Evolutionary conservation across 805 yeast species (phyloP).

Genomic region (Candida taoyuanica): DNA sequence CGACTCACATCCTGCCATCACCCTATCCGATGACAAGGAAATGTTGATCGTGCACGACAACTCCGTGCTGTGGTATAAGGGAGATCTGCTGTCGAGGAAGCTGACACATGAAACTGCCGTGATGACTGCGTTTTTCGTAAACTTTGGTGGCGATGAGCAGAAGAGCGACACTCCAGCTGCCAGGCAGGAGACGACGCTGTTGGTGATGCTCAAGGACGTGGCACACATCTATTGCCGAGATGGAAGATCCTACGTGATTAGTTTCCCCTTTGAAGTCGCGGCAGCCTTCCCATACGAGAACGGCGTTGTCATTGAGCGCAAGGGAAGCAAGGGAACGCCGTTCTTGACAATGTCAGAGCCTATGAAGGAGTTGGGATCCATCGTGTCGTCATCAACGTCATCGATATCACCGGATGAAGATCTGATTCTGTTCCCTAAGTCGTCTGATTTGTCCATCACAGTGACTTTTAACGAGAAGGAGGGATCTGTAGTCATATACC

Average conservation of each 20-base stretch:
- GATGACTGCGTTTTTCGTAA: constrained; percentile 56
- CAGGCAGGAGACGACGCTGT: constrained; percentile 37
- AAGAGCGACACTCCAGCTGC: constrained; percentile 7
- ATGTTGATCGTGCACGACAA: constrained; percentile 14
- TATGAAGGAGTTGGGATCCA: constrained; percentile 63
- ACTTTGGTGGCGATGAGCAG: constrained; percentile 34
- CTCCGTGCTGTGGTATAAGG: constrained; percentile 39
- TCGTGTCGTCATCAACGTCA: constrained; percentile 67
- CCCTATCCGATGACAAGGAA: constrained; percentile 12
- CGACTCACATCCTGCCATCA: constrained; percentile 4
- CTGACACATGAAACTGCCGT: constrained; percentile 47
- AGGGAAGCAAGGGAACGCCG: constrained; percentile 7
- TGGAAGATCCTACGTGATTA: constrained; percentile 56
- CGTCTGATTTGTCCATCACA: constrained; percentile 40
- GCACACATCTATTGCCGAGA: constrained; percentile 58
- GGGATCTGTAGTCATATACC: constrained; percentile 47
- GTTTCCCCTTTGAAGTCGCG: constrained; percentile 64
- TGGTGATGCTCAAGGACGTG: constrained; percentile 54
- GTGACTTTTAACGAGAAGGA: constrained; percentile 51
- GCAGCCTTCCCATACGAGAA: constrained; percentile 59
- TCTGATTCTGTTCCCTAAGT: constrained; percentile 48
- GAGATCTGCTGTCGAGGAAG: constrained; percentile 44
- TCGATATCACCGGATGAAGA: constrained; percentile 56
- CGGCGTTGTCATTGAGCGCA: constrained; percentile 62
- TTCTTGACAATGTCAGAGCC: constrained; percentile 75